Evolutionary conservation across 2,329 filamentous ascomycete genomes (phyloP).

Genomic region (Cladophialophora carrionii): DNA sequence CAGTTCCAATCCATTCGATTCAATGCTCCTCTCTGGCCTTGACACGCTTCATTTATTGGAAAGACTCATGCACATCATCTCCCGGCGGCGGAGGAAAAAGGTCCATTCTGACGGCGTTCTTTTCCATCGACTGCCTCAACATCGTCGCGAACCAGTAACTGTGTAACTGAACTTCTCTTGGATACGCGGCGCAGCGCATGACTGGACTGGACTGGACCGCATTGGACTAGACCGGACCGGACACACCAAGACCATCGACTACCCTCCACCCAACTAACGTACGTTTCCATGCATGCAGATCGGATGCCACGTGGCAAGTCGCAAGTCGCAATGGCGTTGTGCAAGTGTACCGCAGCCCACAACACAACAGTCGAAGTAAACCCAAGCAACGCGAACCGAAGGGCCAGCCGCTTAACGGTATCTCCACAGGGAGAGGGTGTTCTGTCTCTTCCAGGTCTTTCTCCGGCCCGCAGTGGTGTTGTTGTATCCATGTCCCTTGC

Average conservation of each 20-base stretch:
- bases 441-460: constrained; percentile 99
- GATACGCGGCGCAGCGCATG: neutral
- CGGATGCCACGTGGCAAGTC: neutral
- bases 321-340: neutral
- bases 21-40: neutral
- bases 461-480: constrained; percentile 95
- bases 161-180: neutral
- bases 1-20: neutral
- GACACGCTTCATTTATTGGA: neutral
- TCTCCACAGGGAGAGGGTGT: constrained; percentile 98
- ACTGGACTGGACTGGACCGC: neutral
- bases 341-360: neutral
- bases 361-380: neutral
- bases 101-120: neutral
- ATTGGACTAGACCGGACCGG: too few species aligned
- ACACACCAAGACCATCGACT: neutral
- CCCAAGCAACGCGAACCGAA: neutral
- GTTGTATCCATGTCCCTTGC: constrained; percentile 99
- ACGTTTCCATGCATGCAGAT: neutral
- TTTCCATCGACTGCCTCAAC: neutral
- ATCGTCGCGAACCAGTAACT: neutral
- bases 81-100: neutral
- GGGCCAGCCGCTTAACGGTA: constrained; percentile 62
- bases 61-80: neutral
- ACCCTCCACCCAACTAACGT: neutral